phyloP scores from a whole-genome alignment of 2,329 filamentous ascomycete genomes.

The Cladosporium sp. region DNA sequence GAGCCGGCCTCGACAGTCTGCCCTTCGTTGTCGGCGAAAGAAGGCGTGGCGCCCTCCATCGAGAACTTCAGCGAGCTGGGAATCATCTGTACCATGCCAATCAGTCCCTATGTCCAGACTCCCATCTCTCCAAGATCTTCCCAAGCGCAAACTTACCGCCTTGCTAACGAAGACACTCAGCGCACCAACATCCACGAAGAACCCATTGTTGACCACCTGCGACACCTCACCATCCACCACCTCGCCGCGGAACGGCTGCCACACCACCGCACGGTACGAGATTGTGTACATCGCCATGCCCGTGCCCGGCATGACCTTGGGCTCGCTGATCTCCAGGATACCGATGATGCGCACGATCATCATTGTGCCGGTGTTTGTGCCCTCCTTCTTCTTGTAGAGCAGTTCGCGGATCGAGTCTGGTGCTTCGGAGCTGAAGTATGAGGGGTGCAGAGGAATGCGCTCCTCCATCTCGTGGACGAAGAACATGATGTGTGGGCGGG shows the following conservation, averaged over 20 bases:
- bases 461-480: constrained; percentile 97
- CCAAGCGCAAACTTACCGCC: constrained; percentile 67
- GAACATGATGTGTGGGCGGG: constrained; percentile 66
- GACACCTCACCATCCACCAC: constrained; percentile 95
- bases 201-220: constrained; percentile 87
- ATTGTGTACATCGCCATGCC: constrained; percentile 94
- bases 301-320: constrained; percentile 82
- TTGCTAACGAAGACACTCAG: constrained; percentile 78
- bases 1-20: constrained; percentile 92
- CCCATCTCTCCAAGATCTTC: neutral
- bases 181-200: constrained; percentile 83
- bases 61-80: constrained; percentile 92
- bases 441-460: constrained; percentile 91
- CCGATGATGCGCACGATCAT: constrained; percentile 99
- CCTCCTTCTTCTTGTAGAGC: constrained; percentile 90
- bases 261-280: constrained; percentile 92
- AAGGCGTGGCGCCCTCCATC: constrained; percentile 91
- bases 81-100: constrained; percentile 68
- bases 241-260: constrained; percentile 97
- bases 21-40: constrained; percentile 93
- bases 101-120: neutral
- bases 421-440: constrained; percentile 94
- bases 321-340: constrained; percentile 87
- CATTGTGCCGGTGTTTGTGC: constrained; percentile 91
- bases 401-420: constrained; percentile 87